These are phyloP conservation scores for Chlorella variabilis DNA, from an alignment of 163 green algal species.

Conservation along the genomic window DNA sequence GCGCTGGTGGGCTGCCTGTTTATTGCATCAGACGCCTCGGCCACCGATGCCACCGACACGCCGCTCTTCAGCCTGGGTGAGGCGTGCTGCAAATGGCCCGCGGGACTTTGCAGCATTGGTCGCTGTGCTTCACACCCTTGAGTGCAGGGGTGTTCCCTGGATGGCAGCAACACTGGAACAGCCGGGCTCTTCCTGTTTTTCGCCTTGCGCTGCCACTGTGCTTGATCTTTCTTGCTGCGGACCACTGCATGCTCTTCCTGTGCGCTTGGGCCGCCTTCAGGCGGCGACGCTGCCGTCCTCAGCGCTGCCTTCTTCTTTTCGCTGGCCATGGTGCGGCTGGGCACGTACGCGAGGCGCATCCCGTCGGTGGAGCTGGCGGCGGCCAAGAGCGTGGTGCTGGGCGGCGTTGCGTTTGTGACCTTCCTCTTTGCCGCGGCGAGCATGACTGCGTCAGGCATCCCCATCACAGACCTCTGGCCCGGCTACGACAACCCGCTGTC, in stretches of 20 bases:
- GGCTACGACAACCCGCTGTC: conserved; percentile 5
- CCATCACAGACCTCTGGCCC: conserved; percentile 18
- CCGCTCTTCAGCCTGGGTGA: not conserved
- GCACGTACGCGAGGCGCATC: conserved; percentile 43
- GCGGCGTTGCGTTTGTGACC: conserved; percentile 4
- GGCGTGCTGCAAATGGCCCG: not conserved
- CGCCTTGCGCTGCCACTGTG: not conserved
- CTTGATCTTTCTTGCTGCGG: not conserved
- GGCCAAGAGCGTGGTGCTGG: conserved; percentile 45
- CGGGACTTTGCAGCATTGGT: too few species aligned
- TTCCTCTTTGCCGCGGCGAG: not conserved
- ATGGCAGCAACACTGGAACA: too few species aligned
- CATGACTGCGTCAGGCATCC: not conserved
- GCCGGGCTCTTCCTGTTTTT: not conserved
- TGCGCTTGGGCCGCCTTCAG: conserved; percentile 6
- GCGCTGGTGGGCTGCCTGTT: conserved; percentile 51
- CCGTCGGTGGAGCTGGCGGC: conserved; percentile 41
- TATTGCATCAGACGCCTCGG: conserved; percentile 38
- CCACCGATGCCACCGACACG: not conserved
- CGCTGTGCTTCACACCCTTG: too few species aligned
- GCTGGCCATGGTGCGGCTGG: conserved; percentile 56
- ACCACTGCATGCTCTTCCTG: not conserved
- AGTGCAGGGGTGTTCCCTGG: too few species aligned
- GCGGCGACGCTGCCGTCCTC: conserved; percentile 55
- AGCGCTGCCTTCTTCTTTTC: conserved; percentile 62